A percentile compares a stretch with the other conserved stretches of the same genome.
Evolutionary conservation across 2,329 filamentous ascomycete genomes (phyloP).

Genomic region (Verticillium isaacii): DNA sequence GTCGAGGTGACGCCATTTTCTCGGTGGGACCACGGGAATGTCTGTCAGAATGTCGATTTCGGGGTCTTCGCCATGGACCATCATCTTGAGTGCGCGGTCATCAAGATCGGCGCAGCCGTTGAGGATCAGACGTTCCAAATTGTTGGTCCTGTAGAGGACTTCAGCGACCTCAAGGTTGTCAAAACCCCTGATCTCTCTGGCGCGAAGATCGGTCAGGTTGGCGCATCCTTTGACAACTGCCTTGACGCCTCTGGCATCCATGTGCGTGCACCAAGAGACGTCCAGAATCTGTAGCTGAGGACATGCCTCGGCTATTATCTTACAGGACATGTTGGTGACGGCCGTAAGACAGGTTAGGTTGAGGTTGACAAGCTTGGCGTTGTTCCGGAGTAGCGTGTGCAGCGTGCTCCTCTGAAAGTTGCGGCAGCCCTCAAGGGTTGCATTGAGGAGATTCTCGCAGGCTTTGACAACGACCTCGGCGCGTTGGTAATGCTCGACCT

Average conservation of each 20-base stretch:
- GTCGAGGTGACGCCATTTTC: slow-evolving; percentile 79
- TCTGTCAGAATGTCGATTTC: slow-evolving; percentile 79
- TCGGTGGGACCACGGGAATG: slow-evolving; percentile 67
- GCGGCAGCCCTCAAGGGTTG: slow-evolving; percentile 83
- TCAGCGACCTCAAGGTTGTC: slow-evolving; percentile 67
- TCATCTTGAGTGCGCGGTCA: slow-evolving; percentile 66
- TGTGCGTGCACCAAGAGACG: slow-evolving; percentile 86
- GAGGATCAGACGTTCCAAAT: slow-evolving; percentile 74
- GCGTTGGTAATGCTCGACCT: slow-evolving; percentile 77
- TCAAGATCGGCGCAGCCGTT: slow-evolving; percentile 75
- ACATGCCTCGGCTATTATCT: slow-evolving; percentile 77
- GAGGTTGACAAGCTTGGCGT: slow-evolving; percentile 73
- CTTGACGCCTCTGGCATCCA: slow-evolving; percentile 72
- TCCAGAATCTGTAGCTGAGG: slow-evolving; percentile 79
- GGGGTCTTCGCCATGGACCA: slow-evolving; percentile 72
- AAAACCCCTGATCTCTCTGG: slow-evolving; percentile 77
- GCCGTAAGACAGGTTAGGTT: slow-evolving; percentile 79
- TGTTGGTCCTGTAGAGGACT: slow-evolving; percentile 74
- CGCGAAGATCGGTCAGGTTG: slow-evolving; percentile 72
- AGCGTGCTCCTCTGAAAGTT: slow-evolving; percentile 77
- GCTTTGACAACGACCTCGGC: slow-evolving; percentile 73
- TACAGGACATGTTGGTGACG: slow-evolving; percentile 80
- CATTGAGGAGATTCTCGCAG: slow-evolving; percentile 82
- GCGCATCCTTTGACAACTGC: slow-evolving; percentile 69
- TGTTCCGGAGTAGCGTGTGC: slow-evolving; percentile 69